Evolutionary conservation across 2,329 filamentous ascomycete genomes (phyloP).

Genomic region (Pseudocercospora fijiensis): DNA sequence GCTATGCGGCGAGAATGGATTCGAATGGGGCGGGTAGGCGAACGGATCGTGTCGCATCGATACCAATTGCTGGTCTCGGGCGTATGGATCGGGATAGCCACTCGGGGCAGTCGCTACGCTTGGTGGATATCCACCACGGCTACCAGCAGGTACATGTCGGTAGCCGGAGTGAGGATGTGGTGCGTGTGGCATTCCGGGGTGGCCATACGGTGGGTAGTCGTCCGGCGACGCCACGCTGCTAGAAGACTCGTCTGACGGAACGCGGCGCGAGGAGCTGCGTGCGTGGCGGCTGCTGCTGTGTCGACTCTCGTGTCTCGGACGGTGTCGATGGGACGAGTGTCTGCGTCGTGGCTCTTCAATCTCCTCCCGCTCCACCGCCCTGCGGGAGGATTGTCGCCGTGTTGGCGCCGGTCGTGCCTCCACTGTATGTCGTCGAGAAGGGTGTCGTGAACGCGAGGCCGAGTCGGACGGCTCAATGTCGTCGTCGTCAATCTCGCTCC

Average conservation of each 20-base stretch:
- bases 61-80: slow-evolving; percentile 30
- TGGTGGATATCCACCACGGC: slow-evolving; percentile 39
- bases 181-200: slow-evolving; percentile 39
- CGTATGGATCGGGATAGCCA: slow-evolving; percentile 29
- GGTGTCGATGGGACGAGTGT: slow-evolving; percentile 29
- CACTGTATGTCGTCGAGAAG: slow-evolving; percentile 37
- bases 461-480: slow-evolving; percentile 53
- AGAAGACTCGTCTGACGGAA: slow-evolving; percentile 40
- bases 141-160: slow-evolving; percentile 32
- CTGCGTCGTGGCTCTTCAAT: slow-evolving; percentile 26
- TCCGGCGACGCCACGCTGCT: slow-evolving; percentile 47
- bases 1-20: slow-evolving; percentile 42
- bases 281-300: slow-evolving; percentile 29
- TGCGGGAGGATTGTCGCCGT: slow-evolving; percentile 43
- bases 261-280: slow-evolving; percentile 30
- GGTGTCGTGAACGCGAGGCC: slow-evolving; percentile 45
- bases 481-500: slow-evolving; percentile 38
- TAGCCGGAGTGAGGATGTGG: slow-evolving; percentile 35
- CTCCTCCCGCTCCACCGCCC: slow-evolving; percentile 23
- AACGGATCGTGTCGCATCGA: slow-evolving; percentile 40
- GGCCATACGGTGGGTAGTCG: slow-evolving; percentile 46
- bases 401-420: slow-evolving; percentile 38
- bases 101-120: slow-evolving; percentile 27
- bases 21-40: slow-evolving; percentile 37
- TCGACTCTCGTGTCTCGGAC: slow-evolving; percentile 26